A percentile compares a stretch with the other conserved stretches of the same genome.
Conservation (phyloP, 2,329 filamentous ascomycete species). For the Fusarium incarnatum region DNA sequence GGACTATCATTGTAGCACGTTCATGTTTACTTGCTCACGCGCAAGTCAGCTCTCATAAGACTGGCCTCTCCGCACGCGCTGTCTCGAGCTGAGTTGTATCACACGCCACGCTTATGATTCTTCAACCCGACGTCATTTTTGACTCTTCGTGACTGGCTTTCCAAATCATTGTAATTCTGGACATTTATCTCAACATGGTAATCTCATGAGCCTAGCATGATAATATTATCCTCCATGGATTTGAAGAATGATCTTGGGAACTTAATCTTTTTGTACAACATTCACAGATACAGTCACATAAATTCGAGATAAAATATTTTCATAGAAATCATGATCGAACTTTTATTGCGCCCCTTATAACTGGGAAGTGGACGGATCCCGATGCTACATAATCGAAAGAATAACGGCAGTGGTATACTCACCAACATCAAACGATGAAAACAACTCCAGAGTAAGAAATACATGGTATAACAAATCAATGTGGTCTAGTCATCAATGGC, state of each 20-base stretch:
- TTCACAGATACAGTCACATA: not conserved
- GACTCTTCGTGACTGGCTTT: not conserved
- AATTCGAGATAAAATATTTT: not conserved
- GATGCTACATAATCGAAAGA: slow-evolving; percentile 40
- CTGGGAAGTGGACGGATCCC: slow-evolving; percentile 35
- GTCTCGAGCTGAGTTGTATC: slow-evolving; percentile 22
- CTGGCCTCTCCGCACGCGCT: slow-evolving; percentile 23
- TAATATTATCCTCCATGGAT: not conserved
- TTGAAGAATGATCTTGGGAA: slow-evolving; percentile 18
- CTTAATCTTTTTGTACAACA: slow-evolving; percentile 22
- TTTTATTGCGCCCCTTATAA: slow-evolving; percentile 48
- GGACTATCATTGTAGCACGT: slow-evolving; percentile 4
- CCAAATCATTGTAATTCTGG: not conserved
- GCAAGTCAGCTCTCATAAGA: slow-evolving; percentile 20
- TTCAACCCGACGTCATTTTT: slow-evolving; percentile 18
- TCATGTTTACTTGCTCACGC: slow-evolving; percentile 28
- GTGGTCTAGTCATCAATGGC: slow-evolving; percentile 30
- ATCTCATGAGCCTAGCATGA: not conserved
- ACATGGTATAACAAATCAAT: slow-evolving; percentile 34
- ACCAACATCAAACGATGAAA: slow-evolving; percentile 42
- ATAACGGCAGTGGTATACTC: slow-evolving; percentile 45
- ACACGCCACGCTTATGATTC: slow-evolving; percentile 3
- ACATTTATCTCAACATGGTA: not conserved
- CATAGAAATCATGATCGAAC: slow-evolving; percentile 39
- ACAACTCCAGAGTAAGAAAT: slow-evolving; percentile 32